A percentile compares a stretch with the other conserved stretches of the same genome.
Evolutionary conservation across 768 basidiomycete genomes (phyloP).

Genomic region (Rhodotorula kratochvilovae): DNA sequence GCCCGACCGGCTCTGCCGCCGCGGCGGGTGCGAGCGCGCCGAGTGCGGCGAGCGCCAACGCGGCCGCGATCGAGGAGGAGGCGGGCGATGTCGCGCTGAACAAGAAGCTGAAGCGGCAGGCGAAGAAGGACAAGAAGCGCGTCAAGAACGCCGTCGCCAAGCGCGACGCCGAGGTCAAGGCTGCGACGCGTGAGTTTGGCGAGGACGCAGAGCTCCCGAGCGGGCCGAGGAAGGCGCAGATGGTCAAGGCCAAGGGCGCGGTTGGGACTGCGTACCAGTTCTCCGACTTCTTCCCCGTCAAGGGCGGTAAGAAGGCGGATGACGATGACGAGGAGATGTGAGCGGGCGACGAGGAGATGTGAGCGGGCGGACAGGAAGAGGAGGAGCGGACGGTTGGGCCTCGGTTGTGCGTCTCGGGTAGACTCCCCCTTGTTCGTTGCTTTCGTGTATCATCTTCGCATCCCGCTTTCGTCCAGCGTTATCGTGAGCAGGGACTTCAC

Average conservation of each 20-base stretch:
- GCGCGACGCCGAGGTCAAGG: constrained; percentile 17
- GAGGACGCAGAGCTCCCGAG: constrained; percentile 31
- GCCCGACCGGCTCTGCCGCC: constrained; percentile 28
- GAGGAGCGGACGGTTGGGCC: too few species aligned
- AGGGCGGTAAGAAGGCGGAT: neutral
- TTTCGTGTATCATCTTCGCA: neutral
- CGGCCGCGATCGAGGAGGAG: constrained; percentile 21
- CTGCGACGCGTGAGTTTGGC: constrained; percentile 34
- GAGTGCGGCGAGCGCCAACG: constrained; percentile 11
- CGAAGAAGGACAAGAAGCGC: constrained; percentile 45
- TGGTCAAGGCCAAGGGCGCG: constrained; percentile 11
- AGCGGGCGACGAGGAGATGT: neutral
- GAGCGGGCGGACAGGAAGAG: too few species aligned
- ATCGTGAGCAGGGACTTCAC: neutral
- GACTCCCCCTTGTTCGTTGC: neutral
- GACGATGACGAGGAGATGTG: constrained; percentile 20
- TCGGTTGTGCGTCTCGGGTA: too few species aligned
- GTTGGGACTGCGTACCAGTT: constrained; percentile 38
- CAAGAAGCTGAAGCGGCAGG: constrained; percentile 39
- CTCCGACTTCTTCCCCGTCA: constrained; percentile 30
- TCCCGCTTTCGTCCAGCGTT: neutral
- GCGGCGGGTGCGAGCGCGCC: neutral
- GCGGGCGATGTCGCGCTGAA: constrained; percentile 38
- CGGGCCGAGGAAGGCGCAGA: constrained; percentile 20
- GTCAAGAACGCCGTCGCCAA: constrained; percentile 21